Percentiles rank a stretch among this genome's conserved stretches.
phyloP scores from a whole-genome alignment of 208 protist species.

The Blechomonas ayalai region DNA sequence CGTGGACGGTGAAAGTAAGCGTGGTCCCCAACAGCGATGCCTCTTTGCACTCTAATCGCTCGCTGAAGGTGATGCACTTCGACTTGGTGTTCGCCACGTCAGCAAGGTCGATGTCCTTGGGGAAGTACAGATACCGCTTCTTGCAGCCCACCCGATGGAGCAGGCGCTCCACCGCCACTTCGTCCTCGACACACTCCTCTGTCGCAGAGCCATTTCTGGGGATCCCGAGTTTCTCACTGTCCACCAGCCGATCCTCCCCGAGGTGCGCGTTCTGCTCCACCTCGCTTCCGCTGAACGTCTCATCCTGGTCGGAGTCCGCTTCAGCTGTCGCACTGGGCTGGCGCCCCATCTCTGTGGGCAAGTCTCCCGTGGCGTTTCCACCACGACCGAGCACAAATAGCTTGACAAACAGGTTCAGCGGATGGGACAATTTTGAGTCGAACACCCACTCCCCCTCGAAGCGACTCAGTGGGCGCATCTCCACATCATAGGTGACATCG shows the following conservation, averaged over 20 bases:
- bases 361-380: conserved; percentile 1
- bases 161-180: conserved; percentile 27
- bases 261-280: conserved; percentile 6
- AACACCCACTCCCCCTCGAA: conserved; percentile 43
- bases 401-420: conserved; percentile 24
- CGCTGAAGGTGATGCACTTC: conserved; percentile 17
- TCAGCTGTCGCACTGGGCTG: conserved; percentile 28
- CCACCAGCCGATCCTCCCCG: conserved; percentile 4
- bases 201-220: conserved; percentile 6
- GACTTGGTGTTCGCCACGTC: conserved; percentile 27
- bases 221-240: conserved; percentile 7
- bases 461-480: conserved; percentile 28
- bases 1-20: conserved; percentile 29
- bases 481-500: conserved; percentile 29
- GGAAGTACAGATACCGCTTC: conserved; percentile 30
- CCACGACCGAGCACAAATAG: conserved; percentile 13
- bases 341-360: no score
- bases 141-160: conserved; percentile 11
- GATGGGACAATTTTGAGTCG: conserved; percentile 26
- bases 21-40: conserved; percentile 19
- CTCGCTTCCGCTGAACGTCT: conserved; percentile 13
- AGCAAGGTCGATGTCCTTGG: conserved; percentile 27
- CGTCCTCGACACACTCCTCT: conserved; percentile 17
- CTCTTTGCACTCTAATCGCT: conserved; percentile 29
- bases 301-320: conserved; percentile 23